Percentiles rank a stretch among this genome's conserved stretches.
These are phyloP conservation scores for Monotropa hypopitys DNA, from an alignment of 179 eudicot species.

Conservation along the genomic window DNA sequence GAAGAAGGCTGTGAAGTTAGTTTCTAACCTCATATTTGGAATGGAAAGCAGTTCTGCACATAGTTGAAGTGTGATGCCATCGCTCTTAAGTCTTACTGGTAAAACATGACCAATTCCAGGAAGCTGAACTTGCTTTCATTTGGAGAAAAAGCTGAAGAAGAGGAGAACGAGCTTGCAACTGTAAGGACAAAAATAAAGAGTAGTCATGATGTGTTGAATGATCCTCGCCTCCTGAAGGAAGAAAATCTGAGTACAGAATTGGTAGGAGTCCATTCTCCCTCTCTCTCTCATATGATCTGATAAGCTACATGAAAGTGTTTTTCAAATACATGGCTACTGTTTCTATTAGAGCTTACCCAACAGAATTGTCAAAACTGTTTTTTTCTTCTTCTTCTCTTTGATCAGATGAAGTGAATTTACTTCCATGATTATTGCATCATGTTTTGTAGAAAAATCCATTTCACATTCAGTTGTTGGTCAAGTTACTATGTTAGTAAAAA, in stretches of 20 bases:
- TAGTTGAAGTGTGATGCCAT: not conserved
- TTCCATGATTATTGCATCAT: not conserved
- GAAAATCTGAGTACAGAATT: constrained; percentile 29
- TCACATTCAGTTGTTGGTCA: not conserved
- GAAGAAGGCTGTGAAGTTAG: constrained; percentile 81
- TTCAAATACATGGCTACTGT: not conserved
- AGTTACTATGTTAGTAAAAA: no score
- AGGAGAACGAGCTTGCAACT: constrained; percentile 60
- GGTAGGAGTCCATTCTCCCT: constrained; percentile 27
- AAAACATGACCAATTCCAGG: constrained; percentile 24
- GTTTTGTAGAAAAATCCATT: not conserved
- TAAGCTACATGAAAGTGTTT: not conserved
- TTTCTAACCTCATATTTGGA: constrained; percentile 8
- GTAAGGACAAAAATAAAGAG: constrained; percentile 73
- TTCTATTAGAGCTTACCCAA: not conserved
- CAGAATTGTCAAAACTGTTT: not conserved
- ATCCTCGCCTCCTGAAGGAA: constrained; percentile 85
- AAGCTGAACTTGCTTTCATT: constrained; percentile 92
- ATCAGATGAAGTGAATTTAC: not conserved
- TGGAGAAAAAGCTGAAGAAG: constrained; percentile 98
- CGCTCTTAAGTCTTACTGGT: not conserved
- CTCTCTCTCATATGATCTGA: not conserved
- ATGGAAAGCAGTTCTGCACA: constrained; percentile 2
- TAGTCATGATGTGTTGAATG: constrained; percentile 91
- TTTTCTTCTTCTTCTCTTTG: not conserved